phyloP scores from a whole-genome alignment of 2,329 filamentous ascomycete species.

The Fusarium sp. region DNA sequence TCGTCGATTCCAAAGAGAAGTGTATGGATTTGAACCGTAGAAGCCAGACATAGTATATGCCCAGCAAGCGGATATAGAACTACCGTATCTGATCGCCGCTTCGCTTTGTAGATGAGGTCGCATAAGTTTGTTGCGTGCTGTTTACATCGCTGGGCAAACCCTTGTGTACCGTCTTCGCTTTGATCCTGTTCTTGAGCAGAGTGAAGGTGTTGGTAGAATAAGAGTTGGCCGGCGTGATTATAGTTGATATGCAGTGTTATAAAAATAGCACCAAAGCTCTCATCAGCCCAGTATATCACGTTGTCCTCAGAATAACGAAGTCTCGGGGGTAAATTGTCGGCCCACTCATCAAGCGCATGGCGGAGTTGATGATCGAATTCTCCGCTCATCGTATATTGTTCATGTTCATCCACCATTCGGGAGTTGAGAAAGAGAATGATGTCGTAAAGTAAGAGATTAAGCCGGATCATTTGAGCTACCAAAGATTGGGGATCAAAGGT shows the following conservation, averaged over 20 bases:
- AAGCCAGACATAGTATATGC: not conserved
- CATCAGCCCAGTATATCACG: not conserved
- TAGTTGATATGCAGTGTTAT: slow-evolving; percentile 5
- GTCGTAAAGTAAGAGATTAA: not conserved
- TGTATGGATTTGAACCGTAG: slow-evolving; percentile 4
- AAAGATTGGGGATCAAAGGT: not conserved
- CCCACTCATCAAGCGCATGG: not conserved
- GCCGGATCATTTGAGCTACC: slow-evolving; percentile 6
- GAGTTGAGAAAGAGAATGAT: slow-evolving; percentile 3
- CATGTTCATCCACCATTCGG: not conserved
- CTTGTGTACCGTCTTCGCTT: not conserved
- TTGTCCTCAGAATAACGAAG: not conserved
- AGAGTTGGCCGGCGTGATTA: slow-evolving; percentile 3
- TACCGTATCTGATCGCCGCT: not conserved
- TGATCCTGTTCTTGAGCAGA: not conserved
- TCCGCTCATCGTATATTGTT: not conserved
- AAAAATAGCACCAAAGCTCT: not conserved
- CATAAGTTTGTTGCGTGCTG: slow-evolving; percentile 1
- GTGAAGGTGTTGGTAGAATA: slow-evolving; percentile 6
- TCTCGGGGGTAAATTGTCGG: not conserved
- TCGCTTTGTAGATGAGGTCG: slow-evolving; percentile 1
- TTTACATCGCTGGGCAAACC: slow-evolving; percentile 4
- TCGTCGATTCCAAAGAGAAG: slow-evolving; percentile 3
- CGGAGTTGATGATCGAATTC: not conserved
- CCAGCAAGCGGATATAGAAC: slow-evolving; percentile 6